Evolutionary conservation across 306 rosid genomes (phyloP).

Genomic region (Pterocarpus macrocarpus): DNA sequence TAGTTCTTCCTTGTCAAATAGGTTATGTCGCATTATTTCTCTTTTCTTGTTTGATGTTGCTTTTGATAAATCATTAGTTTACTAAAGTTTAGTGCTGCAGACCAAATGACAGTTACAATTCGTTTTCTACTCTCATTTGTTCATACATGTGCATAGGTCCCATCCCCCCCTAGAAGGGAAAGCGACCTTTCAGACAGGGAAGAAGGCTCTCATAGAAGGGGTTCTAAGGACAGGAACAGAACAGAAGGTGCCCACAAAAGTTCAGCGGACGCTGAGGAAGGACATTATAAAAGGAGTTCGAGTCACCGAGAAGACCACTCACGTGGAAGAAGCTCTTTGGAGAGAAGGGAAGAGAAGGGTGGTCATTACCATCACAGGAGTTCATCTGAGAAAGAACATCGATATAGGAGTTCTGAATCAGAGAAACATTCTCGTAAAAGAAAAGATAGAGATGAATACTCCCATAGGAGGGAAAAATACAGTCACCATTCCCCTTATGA

Average conservation of each 20-base stretch:
- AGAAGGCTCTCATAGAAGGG: conserved; percentile 53
- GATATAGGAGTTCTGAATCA: conserved; percentile 41
- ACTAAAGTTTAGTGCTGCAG: neutral
- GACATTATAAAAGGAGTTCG: conserved; percentile 50
- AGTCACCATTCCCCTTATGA: conserved; percentile 47
- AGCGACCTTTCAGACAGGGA: conserved; percentile 52
- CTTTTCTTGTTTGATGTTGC: neutral
- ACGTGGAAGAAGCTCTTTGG: conserved; percentile 47
- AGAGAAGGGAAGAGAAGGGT: conserved; percentile 46
- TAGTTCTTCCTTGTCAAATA: neutral
- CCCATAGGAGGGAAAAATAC: conserved; percentile 53
- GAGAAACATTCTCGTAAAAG: conserved; percentile 54
- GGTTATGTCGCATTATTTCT: neutral
- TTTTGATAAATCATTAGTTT: neutral
- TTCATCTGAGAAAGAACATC: conserved; percentile 44
- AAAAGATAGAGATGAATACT: conserved; percentile 60
- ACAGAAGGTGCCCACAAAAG: conserved; percentile 33
- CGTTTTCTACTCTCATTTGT: neutral
- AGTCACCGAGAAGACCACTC: conserved; percentile 50
- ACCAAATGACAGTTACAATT: conserved; percentile 10
- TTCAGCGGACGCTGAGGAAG: conserved; percentile 47
- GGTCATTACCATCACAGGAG: conserved; percentile 43
- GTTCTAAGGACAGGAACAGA: conserved; percentile 53
- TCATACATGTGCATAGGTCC: conserved; percentile 57
- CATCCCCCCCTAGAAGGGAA: conserved; percentile 86